Evolutionary conservation across 2,329 filamentous ascomycete species (phyloP).

Genomic region (Penicillium sp.): DNA sequence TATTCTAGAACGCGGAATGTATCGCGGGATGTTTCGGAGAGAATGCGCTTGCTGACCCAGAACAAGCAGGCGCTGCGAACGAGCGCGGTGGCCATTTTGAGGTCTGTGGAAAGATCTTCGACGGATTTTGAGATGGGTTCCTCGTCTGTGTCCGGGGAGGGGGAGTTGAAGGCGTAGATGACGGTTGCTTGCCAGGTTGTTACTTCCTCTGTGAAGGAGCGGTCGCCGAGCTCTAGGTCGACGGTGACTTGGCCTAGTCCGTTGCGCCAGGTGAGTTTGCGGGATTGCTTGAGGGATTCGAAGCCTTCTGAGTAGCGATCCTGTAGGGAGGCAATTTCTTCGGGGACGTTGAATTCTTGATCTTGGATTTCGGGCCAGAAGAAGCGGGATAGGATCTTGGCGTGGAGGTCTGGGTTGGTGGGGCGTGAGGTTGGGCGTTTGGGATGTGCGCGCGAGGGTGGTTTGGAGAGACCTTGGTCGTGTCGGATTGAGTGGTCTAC

Average conservation of each 20-base stretch:
- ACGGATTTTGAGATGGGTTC: slow-evolving; percentile 43
- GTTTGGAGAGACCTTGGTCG: slow-evolving; percentile 45
- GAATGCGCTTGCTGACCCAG: slow-evolving; percentile 65
- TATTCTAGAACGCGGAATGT: slow-evolving; percentile 62
- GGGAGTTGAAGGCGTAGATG: slow-evolving; percentile 76
- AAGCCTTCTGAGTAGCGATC: slow-evolving; percentile 75
- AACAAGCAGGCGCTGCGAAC: slow-evolving; percentile 65
- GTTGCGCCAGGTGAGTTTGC: slow-evolving; percentile 88
- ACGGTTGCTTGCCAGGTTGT: slow-evolving; percentile 88
- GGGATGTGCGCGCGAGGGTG: slow-evolving; percentile 27
- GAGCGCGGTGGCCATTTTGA: slow-evolving; percentile 61
- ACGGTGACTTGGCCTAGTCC: slow-evolving; percentile 79
- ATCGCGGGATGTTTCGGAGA: slow-evolving; percentile 51
- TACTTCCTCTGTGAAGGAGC: slow-evolving; percentile 69
- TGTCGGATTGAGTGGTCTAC: slow-evolving; percentile 71
- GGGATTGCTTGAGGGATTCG: slow-evolving; percentile 76
- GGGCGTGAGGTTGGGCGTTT: slow-evolving; percentile 27
- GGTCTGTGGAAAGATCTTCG: slow-evolving; percentile 50
- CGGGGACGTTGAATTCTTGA: slow-evolving; percentile 52
- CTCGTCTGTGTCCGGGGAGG: slow-evolving; percentile 34
- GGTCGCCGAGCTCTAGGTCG: slow-evolving; percentile 80
- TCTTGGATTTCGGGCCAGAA: slow-evolving; percentile 85
- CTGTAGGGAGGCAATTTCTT: slow-evolving; percentile 61
- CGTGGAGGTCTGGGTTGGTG: slow-evolving; percentile 61
- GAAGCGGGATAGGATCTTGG: slow-evolving; percentile 86